Percentiles rank a stretch among this genome's conserved stretches.
phyloP scores from a whole-genome alignment of 352 stramenopile species.

The Elongisporangium undulatum region DNA sequence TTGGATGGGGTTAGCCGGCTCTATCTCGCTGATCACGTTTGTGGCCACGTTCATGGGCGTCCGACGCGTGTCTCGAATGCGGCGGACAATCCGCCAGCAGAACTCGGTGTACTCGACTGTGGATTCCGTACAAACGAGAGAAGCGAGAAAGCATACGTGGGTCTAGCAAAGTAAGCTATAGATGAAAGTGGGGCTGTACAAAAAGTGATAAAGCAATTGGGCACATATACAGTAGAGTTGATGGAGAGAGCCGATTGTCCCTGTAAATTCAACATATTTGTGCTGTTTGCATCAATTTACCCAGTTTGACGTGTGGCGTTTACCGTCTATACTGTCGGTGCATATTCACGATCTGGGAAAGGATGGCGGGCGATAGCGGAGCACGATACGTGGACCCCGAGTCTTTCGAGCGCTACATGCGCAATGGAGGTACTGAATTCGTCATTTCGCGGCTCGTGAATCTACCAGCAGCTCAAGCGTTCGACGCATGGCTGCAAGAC shows the following conservation, averaged over 20 bases:
- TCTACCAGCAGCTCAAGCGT: conserved; percentile 35
- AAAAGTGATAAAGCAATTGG: neutral
- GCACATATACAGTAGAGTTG: neutral
- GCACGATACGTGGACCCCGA: conserved; percentile 31
- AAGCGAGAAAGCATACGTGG: neutral
- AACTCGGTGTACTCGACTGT: neutral
- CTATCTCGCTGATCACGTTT: conserved; percentile 18
- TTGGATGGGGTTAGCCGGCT: conserved; percentile 30
- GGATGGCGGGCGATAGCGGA: neutral
- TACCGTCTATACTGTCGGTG: neutral
- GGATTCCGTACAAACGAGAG: neutral
- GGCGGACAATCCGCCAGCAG: neutral
- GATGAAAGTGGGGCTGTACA: neutral
- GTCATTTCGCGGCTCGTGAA: conserved; percentile 51
- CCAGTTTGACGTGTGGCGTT: neutral
- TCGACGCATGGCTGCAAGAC: conserved; percentile 58
- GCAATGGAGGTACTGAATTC: conserved; percentile 52
- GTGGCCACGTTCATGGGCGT: conserved; percentile 28
- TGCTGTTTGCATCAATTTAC: neutral
- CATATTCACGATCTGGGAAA: neutral
- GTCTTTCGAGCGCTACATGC: conserved; percentile 37
- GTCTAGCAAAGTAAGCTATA: neutral
- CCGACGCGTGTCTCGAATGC: conserved; percentile 18
- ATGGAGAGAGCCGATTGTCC: neutral
- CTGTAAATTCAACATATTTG: neutral